These are phyloP conservation scores for Prinsepia uniflora DNA, from an alignment of 306 rosid species.

Conservation along the genomic window DNA sequence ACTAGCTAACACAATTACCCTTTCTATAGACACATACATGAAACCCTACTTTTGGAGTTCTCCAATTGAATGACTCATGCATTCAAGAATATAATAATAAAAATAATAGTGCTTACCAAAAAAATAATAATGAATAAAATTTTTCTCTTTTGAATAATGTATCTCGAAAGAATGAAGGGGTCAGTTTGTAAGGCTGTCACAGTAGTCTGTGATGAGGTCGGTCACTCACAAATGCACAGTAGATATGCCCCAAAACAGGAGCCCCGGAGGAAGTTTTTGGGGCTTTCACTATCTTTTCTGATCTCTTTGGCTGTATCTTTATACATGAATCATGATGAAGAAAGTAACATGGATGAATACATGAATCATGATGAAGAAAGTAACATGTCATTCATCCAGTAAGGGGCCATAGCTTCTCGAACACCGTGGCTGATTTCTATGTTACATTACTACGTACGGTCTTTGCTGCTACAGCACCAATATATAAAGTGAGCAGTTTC, in stretches of 20 bases:
- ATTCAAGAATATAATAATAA: conserved; percentile 28
- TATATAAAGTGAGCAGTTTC: background rate
- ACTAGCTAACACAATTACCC: conserved; percentile 9
- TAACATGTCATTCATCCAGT: conserved; percentile 49
- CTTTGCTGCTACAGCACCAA: too few relatives aligned
- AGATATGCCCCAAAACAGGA: too few relatives aligned
- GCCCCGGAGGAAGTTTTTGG: conserved; percentile 37
- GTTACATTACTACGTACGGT: too few relatives aligned
- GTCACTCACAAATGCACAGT: background rate
- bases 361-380: conserved; percentile 56
- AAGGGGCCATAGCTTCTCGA: conserved; percentile 44
- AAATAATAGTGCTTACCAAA: too few relatives aligned
- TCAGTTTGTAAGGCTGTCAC: background rate
- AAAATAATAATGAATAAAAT: background rate
- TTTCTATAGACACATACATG: background rate
- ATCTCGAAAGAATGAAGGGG: background rate
- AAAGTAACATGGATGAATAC: conserved; percentile 76
- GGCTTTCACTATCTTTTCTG: conserved; percentile 23
- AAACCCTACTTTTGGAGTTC: conserved; percentile 43
- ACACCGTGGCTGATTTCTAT: conserved; percentile 30
- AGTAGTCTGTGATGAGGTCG: background rate
- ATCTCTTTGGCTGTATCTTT: conserved; percentile 46
- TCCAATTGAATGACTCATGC: conserved; percentile 48
- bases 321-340: conserved; percentile 27
- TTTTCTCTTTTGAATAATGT: too few relatives aligned